Conservation (phyloP, 2,329 filamentous ascomycete genomes). For the Alternaria conjuncta region DNA sequence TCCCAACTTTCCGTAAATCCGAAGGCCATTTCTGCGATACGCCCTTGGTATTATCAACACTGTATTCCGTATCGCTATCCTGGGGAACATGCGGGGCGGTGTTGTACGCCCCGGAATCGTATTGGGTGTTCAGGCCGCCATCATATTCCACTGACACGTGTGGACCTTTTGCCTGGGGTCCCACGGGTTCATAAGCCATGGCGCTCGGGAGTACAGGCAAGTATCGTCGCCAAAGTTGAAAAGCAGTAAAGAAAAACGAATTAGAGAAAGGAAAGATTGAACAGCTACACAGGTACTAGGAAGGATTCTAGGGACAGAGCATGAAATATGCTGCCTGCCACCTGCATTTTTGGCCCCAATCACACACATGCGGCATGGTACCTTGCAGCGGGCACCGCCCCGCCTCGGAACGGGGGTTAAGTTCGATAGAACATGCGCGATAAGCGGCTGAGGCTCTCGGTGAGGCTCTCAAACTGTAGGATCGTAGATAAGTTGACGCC, state of each 20-base stretch:
- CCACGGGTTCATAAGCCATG: conserved; percentile 9
- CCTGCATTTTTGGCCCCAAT: not conserved
- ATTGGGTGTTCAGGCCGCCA: conserved; percentile 15
- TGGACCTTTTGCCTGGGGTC: not conserved
- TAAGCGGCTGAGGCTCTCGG: not conserved
- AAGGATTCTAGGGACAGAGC: not conserved
- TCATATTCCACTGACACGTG: not conserved
- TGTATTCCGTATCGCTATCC: not conserved
- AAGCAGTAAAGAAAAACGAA: not conserved
- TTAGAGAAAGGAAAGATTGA: not conserved
- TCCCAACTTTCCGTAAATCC: conserved; percentile 24
- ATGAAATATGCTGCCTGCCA: not conserved
- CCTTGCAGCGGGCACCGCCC: not conserved
- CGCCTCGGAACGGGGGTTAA: not conserved
- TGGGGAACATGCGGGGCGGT: conserved; percentile 3
- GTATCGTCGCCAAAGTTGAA: not conserved
- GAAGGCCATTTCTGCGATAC: conserved; percentile 20
- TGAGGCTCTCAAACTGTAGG: not conserved
- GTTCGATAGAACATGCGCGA: not conserved
- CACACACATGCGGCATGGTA: not conserved
- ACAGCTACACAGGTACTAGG: not conserved
- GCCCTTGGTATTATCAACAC: not conserved
- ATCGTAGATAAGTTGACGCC: not conserved
- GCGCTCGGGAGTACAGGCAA: too few species aligned
- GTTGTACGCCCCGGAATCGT: conserved; percentile 8